phyloP scores from a whole-genome alignment of 768 basidiomycete species.

The Tricholoma sp. region DNA sequence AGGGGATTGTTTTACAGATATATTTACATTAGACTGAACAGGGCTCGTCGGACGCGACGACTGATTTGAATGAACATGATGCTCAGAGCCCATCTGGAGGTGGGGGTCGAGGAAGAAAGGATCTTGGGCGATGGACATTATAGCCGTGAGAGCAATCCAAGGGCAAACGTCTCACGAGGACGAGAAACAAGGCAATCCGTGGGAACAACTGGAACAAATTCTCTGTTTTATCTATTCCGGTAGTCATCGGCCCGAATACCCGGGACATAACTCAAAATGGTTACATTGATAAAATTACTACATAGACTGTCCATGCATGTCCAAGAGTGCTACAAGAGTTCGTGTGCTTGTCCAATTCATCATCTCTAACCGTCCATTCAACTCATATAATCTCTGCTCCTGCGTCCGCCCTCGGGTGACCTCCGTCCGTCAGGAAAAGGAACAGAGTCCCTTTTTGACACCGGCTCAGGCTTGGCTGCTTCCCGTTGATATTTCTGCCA shows the following conservation, averaged over 20 bases:
- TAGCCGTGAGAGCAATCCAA: conserved; percentile 39
- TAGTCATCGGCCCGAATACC: conserved; percentile 9
- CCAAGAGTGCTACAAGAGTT: conserved; percentile 2
- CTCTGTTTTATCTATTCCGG: conserved; percentile 20
- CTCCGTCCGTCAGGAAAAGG: conserved; percentile 50
- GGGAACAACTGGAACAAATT: conserved; percentile 21
- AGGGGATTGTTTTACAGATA: conserved; percentile 28
- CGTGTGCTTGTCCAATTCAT: background rate
- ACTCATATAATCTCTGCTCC: conserved; percentile 32
- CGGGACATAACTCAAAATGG: background rate
- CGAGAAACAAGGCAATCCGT: conserved; percentile 10
- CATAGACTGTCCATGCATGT: background rate
- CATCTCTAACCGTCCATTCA: conserved; percentile 15
- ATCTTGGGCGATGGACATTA: conserved; percentile 40
- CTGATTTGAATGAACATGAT: conserved; percentile 13
- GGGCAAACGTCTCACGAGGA: conserved; percentile 29
- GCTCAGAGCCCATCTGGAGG: conserved; percentile 34
- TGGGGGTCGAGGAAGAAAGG: conserved; percentile 43
- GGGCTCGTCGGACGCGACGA: conserved; percentile 16
- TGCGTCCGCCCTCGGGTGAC: conserved; percentile 17
- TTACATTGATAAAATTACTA: background rate
- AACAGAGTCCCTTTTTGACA: conserved; percentile 37
- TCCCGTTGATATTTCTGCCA: conserved; percentile 75
- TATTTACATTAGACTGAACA: conserved; percentile 17
- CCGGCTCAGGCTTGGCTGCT: conserved; percentile 14